Evolutionary conservation across 768 basidiomycete genomes (phyloP), one percentile per base, ranked within the genome.

Genomic region (Boletus rufocinnamomeus): DNA sequence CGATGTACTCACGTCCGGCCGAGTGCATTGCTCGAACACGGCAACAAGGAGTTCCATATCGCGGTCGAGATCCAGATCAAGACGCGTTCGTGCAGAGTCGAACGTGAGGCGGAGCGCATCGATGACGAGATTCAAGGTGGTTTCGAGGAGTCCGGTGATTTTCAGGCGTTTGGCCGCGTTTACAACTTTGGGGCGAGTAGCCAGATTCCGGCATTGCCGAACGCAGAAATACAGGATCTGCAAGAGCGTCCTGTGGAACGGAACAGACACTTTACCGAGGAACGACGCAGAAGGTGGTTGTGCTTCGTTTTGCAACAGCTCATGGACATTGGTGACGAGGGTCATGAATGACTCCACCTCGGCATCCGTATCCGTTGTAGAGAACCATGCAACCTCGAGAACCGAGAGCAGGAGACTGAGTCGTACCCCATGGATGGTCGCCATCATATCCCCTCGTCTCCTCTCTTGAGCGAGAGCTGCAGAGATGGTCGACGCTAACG

Each of bases 1-100:
- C 0, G 92, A 87, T 0, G 82, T 77, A 38, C 82, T 85, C 58
- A 93, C 77, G 55, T 91, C 87, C 3, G 80, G 76, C 10, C 84
- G 81, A 8, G 84, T 91, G 68, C 88, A 88, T 66, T 91, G 89
- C 62, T 91, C 85, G 61, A 95, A 92, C n/a, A 90, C 86, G 8
- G 89, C 82, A 6, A 93, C 85, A 14, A 93, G 76, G 13, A 93
- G 77, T 61, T 92, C 86, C 81, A 95, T 84, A 61, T 96, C 92
- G 21, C 82, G 77, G 71, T 94, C 91, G 7, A 92, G 75, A 46
- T 90, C 87, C 56, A 83, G 60, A 68, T 87, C 83, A 37, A 78
- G 64, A 46, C 84, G 74, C 35, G 77, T 79, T 19, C 80, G 79
- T 0, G 89, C 90, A 32, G 85, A 76, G 50, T 84, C 79, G 63